Percentiles rank a stretch among this genome's conserved stretches.
Evolutionary conservation across 225 moss, liverwort and hornwort genomes (phyloP).

Genomic region (Thuidium tamariscinum): DNA sequence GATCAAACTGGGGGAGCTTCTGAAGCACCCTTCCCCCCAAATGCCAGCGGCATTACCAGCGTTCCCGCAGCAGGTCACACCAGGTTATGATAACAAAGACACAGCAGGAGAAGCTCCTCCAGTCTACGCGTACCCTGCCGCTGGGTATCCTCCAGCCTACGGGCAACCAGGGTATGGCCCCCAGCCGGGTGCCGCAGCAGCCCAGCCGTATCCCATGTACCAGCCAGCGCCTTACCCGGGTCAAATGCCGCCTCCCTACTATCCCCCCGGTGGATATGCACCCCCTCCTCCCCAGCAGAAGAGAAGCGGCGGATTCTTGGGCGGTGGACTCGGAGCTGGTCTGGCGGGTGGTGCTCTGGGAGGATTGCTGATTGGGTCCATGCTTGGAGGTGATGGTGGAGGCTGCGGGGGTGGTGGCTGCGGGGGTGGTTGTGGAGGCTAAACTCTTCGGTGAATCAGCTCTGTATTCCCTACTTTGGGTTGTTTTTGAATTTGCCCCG

Average conservation of each 20-base stretch:
- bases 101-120: conserved; percentile 1
- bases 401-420: not conserved
- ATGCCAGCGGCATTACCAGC: not conserved
- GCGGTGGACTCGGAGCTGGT: conserved; percentile 32
- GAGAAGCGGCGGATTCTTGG: not conserved
- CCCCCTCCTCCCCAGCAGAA: not conserved
- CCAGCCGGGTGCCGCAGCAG: not conserved
- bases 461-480: not conserved
- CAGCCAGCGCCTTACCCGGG: conserved; percentile 14
- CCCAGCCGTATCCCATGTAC: conserved; percentile 25
- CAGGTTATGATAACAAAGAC: not conserved
- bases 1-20: conserved; percentile 42
- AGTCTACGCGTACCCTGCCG: conserved; percentile 18
- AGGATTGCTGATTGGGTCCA: conserved; percentile 18
- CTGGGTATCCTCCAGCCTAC: conserved; percentile 28
- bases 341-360: conserved; percentile 35
- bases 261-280: conserved; percentile 24
- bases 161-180: not conserved
- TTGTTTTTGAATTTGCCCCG: not conserved
- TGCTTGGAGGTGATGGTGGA: conserved; percentile 7
- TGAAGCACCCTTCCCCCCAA: not conserved
- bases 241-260: conserved; percentile 22
- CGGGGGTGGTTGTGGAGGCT: conserved; percentile 13
- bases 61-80: not conserved
- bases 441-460: not conserved